These are phyloP conservation scores for Diaporthe capsici DNA, from an alignment of 2,329 filamentous ascomycete genomes.

Conservation along the genomic window DNA sequence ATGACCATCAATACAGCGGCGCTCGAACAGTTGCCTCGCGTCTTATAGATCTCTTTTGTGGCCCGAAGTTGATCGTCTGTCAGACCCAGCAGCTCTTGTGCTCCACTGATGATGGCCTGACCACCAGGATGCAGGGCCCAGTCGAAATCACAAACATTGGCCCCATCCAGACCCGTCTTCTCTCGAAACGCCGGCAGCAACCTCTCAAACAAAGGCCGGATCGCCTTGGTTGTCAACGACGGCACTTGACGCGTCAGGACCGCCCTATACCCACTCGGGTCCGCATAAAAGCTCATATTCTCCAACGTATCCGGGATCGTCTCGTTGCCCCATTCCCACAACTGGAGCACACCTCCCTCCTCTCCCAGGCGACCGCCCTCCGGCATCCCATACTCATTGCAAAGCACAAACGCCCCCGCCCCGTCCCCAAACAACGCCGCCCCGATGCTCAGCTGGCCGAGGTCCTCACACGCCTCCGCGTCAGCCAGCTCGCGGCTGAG, in stretches of 20 bases:
- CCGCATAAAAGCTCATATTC: not conserved
- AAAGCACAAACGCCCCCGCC: not conserved
- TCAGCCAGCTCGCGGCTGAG: not conserved
- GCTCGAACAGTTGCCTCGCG: not conserved
- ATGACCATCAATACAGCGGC: not conserved
- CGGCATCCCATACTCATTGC: not conserved
- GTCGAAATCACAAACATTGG: not conserved
- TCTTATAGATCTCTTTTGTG: not conserved
- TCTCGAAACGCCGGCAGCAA: not conserved
- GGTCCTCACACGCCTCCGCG: not conserved
- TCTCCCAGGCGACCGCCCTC: not conserved
- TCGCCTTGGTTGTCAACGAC: not conserved
- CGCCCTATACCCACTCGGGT: not conserved
- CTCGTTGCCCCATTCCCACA: not conserved
- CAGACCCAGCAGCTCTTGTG: not conserved
- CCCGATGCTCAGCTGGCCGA: not conserved
- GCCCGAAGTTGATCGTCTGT: not conserved
- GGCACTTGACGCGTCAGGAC: not conserved
- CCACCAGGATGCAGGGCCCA: conserved; percentile 8
- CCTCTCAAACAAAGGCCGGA: not conserved
- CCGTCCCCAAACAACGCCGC: not conserved
- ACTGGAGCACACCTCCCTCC: not conserved
- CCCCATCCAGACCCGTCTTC: not conserved
- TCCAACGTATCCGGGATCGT: not conserved
- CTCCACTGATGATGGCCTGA: not conserved